Evolutionary conservation across 2,329 filamentous ascomycete genomes (phyloP), one percentile per base, ranked within the genome.

Genomic region (Cercospora sesami): DNA sequence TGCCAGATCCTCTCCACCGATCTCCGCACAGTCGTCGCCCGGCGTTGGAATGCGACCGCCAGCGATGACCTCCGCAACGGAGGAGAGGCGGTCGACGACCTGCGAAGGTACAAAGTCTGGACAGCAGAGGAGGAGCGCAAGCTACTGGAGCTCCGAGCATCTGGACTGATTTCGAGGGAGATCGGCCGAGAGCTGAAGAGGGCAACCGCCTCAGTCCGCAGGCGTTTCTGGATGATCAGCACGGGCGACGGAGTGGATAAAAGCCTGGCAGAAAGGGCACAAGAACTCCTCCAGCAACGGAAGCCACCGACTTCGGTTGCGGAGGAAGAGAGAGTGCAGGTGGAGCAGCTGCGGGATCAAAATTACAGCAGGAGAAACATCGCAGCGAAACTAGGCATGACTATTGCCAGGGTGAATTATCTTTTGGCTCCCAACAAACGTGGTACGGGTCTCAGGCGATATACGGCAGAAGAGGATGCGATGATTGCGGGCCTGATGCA

Each of bases 121-220:
- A 55, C 61, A 23, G 45, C 39, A 39, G 61, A 53, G 45, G 42
- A 63, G 4, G 42, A 55, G 39, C 45, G 61, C 45, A 63, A 55
- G 48, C 45, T 53, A 21, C 23, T 63, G 16, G 39, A 53, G 42
- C 60, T 63, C 21, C 36, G 42, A 31, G 42, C n/a, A 9, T 51
- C 36, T 1, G 55, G 31, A 36, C 10, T 59, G 55, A 59, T 31
- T 14, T 16, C 9, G 28, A 59, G 55, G 39, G 60, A 48, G 42
- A 28, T 48, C 23, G 26, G 21, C 7, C 23, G 33, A 18, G 21
- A 23, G 9, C 16, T 33, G 26, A 26, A 7, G 23, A 26, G 31
- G 45, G 14, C 26, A 26, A 33, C 21, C 16, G 2, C 39, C 14
- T 5, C 16, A 21, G 18, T 59, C 55, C n/a, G 18, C 14, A 9